Base-by-base conservation (phyloP, 805 yeast genomes). In the Suhomyces pyralidae region DNA sequence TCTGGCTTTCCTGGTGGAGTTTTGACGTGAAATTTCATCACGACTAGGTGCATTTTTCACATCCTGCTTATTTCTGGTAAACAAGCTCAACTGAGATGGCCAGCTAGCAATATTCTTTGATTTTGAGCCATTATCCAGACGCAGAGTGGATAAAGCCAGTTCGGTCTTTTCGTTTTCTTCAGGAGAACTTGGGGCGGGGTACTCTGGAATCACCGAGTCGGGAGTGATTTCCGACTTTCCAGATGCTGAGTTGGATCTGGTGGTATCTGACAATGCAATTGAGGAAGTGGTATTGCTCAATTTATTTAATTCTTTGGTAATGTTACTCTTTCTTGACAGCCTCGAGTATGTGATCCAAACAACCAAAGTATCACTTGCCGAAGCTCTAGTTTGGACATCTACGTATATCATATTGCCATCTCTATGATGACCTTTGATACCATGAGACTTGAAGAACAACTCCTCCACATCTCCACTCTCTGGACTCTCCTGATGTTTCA, bases 341-440 rank as follows among this genome's bases (percentile, higher is more conserved):
- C 93, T 82, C 1, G 93, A 85, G 64, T 88, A 91, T 0, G 97
- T 90, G 9, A 93, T 79, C 97, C 97, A 93, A 19, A 92, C 68
- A 3, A 89, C 83, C 49, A 80, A 78, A 7, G 84, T 75, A 17
- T 81, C 83, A 12, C 73, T 62, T 19, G 81, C 78, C 28, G 88
- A 74, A 2, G 89, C 88, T 52, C 97, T 77, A 48, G 93, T 64
- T 67, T 92, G 97, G 12, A 89, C 81, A 69, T 92, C 97, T 40
- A 92, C 78, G 51, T 78, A 79, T 25, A 91, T 70, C 2, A 59
- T 49, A 22, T 81, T 74, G 0, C 96, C 96, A 68, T 88, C 92
- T 25, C 81, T 64, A 63, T 90, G 96, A 2, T 71, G 61, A 9
- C 88, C 97, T 53, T 76, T 74, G 8, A 90, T 76, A 38, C 96